Conservation (phyloP, 805 yeast genomes). For the Suhomyces xylopsoci region DNA sequence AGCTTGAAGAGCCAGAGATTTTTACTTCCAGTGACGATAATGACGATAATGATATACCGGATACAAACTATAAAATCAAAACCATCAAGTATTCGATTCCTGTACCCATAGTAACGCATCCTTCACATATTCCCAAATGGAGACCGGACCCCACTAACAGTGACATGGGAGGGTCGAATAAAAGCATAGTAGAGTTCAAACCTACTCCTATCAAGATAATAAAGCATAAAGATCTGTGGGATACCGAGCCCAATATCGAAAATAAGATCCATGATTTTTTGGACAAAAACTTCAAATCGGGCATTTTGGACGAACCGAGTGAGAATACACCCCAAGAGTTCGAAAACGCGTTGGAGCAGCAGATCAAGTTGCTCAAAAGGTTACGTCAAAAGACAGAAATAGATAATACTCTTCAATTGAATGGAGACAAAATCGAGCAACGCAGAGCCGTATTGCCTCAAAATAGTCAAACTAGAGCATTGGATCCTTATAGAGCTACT, state of each 20-base stretch:
- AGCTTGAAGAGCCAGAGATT: not conserved
- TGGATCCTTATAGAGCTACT: slow-evolving; percentile 46
- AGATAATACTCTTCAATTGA: slow-evolving; percentile 38
- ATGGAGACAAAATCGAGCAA: slow-evolving; percentile 47
- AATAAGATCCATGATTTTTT: slow-evolving; percentile 25
- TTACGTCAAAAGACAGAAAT: slow-evolving; percentile 33
- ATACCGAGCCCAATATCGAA: slow-evolving; percentile 27
- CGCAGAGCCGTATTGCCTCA: slow-evolving; percentile 47
- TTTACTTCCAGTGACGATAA: not conserved
- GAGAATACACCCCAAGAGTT: slow-evolving; percentile 54
- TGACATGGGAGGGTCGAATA: slow-evolving; percentile 15
- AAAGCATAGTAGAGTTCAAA: slow-evolving; percentile 22
- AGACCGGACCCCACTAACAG: slow-evolving; percentile 24
- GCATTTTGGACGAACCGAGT: slow-evolving; percentile 37
- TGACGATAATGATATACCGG: slow-evolving; percentile 6
- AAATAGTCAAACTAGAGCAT: slow-evolving; percentile 34
- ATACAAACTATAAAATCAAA: slow-evolving; percentile 24
- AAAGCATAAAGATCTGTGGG: slow-evolving; percentile 9
- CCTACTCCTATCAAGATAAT: slow-evolving; percentile 27
- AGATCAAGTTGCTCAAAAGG: slow-evolving; percentile 48
- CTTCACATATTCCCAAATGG: slow-evolving; percentile 45
- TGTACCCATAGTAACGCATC: slow-evolving; percentile 38
- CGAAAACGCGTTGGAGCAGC: slow-evolving; percentile 52
- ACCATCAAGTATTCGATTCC: slow-evolving; percentile 31
- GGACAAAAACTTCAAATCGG: slow-evolving; percentile 26